Base-by-base conservation (phyloP, 768 basidiomycete species). In the Mycena haematopus region DNA sequence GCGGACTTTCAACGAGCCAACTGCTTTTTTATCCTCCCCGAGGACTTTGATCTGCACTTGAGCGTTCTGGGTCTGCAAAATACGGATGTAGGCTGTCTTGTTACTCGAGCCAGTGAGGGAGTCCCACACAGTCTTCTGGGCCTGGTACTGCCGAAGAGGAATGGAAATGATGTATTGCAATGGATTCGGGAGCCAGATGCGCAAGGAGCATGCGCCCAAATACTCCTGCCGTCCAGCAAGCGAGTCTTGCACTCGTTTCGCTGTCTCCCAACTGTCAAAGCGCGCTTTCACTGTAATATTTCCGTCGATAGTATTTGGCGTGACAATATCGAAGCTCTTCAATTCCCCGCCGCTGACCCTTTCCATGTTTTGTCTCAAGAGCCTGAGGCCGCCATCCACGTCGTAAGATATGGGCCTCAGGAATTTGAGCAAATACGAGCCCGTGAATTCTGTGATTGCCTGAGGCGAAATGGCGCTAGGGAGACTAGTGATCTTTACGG, bases 1-100 rank as follows among this genome's bases (percentile, higher is more conserved):
- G 54, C 86, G 75, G 14, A 88, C 86, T 73, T 87, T 88, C 62
- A 89, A 68, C 6, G 79, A 76, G 1, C 87, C 87, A 1, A 82
- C 78, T 1, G 79, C 79, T 65, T 82, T 81, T 72, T 83, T 83
- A 52, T 82, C 81, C 15, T 82, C 76, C 0, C 87, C 86, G 1
- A 75, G 66, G n/a, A 87, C 76, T 5, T 73, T 78, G 42, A 88
- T 77, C 17, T 74, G 71, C 46, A 81, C 76, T 38, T 29, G 56
- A 24, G 29, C 56, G 29, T 69, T 67, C 24, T 65, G 68, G 10
- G 24, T 42, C 13, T 38, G 35, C 24, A 58, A 68, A 45, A 81
- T 69, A 36, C 70, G 58, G 21, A 83, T 69, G 38, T 75, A 76
- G 0, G 77, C 75, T 17, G 75, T 62, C 55, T 75, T 74, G 67